A percentile compares a stretch with the other conserved stretches of the same genome.
Evolutionary conservation across 352 stramenopile species (phyloP).

Genomic region (Phytophthora ramorum): DNA sequence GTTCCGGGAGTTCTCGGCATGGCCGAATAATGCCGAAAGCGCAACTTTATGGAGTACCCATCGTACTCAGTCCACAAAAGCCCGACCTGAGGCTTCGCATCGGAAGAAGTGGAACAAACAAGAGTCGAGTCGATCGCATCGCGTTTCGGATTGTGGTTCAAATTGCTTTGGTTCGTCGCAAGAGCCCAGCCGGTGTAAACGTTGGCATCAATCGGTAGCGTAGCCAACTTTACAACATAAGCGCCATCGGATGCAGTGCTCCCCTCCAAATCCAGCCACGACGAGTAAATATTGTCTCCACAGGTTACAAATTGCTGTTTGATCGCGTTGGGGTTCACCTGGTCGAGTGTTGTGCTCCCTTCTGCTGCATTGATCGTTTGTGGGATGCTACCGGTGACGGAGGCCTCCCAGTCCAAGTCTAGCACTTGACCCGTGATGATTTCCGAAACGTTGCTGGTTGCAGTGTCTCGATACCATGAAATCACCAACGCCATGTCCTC

Average conservation of each 20-base stretch:
- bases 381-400: conserved; percentile 38
- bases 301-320: conserved; percentile 42
- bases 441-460: conserved; percentile 47
- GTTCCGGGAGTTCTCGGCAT: conserved; percentile 24
- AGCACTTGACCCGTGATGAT: conserved; percentile 54
- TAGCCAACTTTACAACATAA: conserved; percentile 34
- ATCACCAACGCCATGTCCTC: conserved; percentile 60
- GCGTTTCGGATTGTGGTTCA: conserved; percentile 67
- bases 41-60: conserved; percentile 68
- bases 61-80: conserved; percentile 82
- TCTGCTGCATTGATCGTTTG: conserved; percentile 27
- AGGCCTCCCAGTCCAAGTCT: conserved; percentile 53
- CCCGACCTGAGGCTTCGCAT: conserved; percentile 28
- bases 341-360: conserved; percentile 13
- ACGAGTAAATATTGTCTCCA: conserved; percentile 48
- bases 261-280: conserved; percentile 50
- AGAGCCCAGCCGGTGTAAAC: conserved; percentile 39
- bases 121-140: conserved; percentile 49
- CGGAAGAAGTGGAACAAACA: conserved; percentile 43
- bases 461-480: conserved; percentile 65
- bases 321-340: conserved; percentile 32
- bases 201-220: conserved; percentile 16
- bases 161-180: conserved; percentile 13
- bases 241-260: conserved; percentile 1
- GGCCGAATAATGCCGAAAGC: conserved; percentile 52